Evolutionary conservation across 257 asterid genomes (phyloP), one percentile per base, ranked within the genome.

Genomic region (Paraleonurus japonicus): DNA sequence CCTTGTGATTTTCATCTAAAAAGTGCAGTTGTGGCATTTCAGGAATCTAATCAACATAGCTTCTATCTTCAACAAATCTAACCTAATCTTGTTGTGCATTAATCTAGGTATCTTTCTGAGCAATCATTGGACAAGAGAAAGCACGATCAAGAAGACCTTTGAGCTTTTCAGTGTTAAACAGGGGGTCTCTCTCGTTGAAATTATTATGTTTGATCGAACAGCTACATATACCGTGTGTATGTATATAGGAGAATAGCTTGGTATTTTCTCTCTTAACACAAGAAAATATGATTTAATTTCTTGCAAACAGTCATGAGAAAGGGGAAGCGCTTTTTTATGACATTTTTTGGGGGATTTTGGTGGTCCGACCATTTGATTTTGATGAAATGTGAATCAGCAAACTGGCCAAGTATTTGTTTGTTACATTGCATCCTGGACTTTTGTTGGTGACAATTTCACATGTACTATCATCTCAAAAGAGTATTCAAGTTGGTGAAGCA

Each of bases 21-120:
- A 47, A 16, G 24, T 33, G 23, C 57, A 24, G 17, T 43, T 39
- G 12, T 54, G 74, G 61, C 71, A 51, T 68, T 75, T 63, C 27
- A 37, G 51, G 27, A 13, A 43, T 48, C 32, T 16, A 61, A n/a
- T 39, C 19, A 10, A 5, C 43, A 7, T 50, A 43, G 28, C 37
- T 50, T 47, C 20, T 39, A 13, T 50, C 47, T 23, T 48, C 63
- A 17, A 65, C 27, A 12, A 53, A 72, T 33, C 64, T 73, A 58
- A 73, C 54, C 1, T 30, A 6, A 50, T 39, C 23, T 57, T 48
- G 4, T 24, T 53, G 62, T 67, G 61, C 61, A 22, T 60, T 68
- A 57, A 77, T 65, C 27, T 60, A 88, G 92, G 82, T 88, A 86
- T 57, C 75, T 84, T 35, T 63, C 88, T 5, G 90, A 82, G 82